A percentile compares a stretch with the other conserved stretches of the same genome.
Evolutionary conservation across 2,329 filamentous ascomycete genomes (phyloP).

Genomic region (Phyllosticta paracitricarpa): DNA sequence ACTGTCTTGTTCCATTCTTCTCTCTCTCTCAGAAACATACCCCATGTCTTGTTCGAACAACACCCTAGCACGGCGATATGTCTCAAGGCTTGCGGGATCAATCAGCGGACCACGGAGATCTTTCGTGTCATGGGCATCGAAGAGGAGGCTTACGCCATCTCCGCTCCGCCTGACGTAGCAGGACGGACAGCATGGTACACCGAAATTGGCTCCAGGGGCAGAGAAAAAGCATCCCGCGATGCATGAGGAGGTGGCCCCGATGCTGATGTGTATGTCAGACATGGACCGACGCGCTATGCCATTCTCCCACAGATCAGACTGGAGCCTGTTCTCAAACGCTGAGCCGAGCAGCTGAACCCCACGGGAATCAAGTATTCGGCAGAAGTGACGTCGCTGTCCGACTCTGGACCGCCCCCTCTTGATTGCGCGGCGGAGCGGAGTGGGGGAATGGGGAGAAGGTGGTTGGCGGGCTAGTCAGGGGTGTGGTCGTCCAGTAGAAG

Average conservation of each 20-base stretch:
- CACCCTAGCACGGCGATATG: constrained; percentile 24
- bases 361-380: constrained; percentile 18
- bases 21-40: constrained; percentile 21
- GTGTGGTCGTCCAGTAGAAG: neutral
- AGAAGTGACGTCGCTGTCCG: constrained; percentile 18
- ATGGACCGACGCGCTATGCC: constrained; percentile 20
- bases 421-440: neutral
- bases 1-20: constrained; percentile 21
- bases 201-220: constrained; percentile 13
- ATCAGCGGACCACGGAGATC: constrained; percentile 20
- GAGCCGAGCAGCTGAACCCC: constrained; percentile 23
- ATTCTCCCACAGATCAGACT: constrained; percentile 27
- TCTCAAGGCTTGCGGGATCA: constrained; percentile 24
- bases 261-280: constrained; percentile 1
- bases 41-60: constrained; percentile 22
- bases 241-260: constrained; percentile 1
- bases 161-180: constrained; percentile 14
- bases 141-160: constrained; percentile 17
- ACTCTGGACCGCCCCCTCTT: constrained; percentile 9
- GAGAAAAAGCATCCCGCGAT: constrained; percentile 16
- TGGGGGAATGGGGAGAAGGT: neutral
- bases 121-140: constrained; percentile 24
- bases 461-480: neutral
- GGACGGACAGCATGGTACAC: constrained; percentile 24
- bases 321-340: constrained; percentile 21